A percentile compares a stretch with the other conserved stretches of the same genome.
Conservation (phyloP, 2,329 filamentous ascomycete genomes). For the Penicillium sp. region DNA sequence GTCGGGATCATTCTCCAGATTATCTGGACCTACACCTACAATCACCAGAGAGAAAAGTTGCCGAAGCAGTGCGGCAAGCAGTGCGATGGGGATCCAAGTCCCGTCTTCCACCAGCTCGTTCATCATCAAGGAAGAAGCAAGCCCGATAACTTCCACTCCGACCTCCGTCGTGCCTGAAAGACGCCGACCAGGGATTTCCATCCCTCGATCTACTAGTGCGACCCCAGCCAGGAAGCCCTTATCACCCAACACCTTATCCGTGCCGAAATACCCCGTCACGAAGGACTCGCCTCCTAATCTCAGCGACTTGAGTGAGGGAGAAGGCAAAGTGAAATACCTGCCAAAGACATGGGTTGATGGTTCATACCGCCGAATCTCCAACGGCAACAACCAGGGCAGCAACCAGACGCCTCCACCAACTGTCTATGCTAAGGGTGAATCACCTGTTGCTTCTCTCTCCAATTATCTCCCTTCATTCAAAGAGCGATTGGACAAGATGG, state of each 20-base stretch:
- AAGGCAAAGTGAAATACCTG: slow-evolving; percentile 10
- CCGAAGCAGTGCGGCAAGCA: neutral
- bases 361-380: neutral
- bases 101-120: neutral
- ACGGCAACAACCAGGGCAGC: neutral
- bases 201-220: neutral
- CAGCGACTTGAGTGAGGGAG: slow-evolving; percentile 1
- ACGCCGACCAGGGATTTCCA: neutral
- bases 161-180: neutral
- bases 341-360: slow-evolving; percentile 3
- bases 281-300: neutral
- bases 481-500: slow-evolving; percentile 11
- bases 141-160: neutral
- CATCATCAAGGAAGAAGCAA: neutral
- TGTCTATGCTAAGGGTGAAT: neutral
- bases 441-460: neutral
- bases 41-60: neutral
- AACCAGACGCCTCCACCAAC: neutral
- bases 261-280: neutral
- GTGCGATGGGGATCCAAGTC: neutral
- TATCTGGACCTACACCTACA: neutral
- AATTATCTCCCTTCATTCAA: slow-evolving; percentile 7
- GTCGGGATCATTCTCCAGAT: neutral
- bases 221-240: neutral
- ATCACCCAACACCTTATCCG: neutral